A percentile compares a stretch with the other conserved stretches of the same genome.
These are phyloP conservation scores for Salvia rosmarinus DNA, from an alignment of 257 asterid species.

Conservation along the genomic window DNA sequence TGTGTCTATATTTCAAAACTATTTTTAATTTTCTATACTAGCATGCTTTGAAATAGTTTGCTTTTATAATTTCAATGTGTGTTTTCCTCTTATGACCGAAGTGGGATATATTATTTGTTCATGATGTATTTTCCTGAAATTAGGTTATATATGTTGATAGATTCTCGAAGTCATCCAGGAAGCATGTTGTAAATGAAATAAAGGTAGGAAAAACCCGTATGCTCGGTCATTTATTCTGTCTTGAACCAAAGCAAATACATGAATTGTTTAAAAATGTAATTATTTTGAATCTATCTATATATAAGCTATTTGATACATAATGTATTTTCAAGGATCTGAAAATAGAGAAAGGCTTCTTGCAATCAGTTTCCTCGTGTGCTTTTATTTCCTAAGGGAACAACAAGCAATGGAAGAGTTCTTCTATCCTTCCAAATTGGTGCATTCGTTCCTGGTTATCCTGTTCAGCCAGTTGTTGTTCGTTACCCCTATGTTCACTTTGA, in stretches of 20 bases:
- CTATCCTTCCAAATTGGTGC: constrained; percentile 98
- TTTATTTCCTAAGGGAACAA: constrained; percentile 99
- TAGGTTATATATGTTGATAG: constrained; percentile 96
- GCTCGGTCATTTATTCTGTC: constrained; percentile 14
- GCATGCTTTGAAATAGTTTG: too few relatives aligned
- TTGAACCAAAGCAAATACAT: constrained; percentile 23
- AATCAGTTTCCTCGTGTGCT: constrained; percentile 84
- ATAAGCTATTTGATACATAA: constrained; percentile 95
- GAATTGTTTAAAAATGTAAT: constrained; percentile 27
- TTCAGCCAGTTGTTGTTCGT: constrained; percentile 88
- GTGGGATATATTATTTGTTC: constrained; percentile 20
- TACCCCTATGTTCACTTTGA: constrained; percentile 97
- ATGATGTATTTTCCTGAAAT: constrained; percentile 28
- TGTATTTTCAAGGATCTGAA: constrained; percentile 82
- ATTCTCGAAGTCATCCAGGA: constrained; percentile 86
- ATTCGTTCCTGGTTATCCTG: constrained; percentile 89
- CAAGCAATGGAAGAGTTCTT: constrained; percentile 92
- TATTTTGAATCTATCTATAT: constrained; percentile 47
- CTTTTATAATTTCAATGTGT: too few relatives aligned
- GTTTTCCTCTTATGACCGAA: too few relatives aligned
- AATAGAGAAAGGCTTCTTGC: constrained; percentile 97
- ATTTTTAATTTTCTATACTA: too few relatives aligned
- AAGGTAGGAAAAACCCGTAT: constrained; percentile 68
- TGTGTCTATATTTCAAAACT: too few relatives aligned
- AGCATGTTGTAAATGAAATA: constrained; percentile 87